Base-by-base conservation (phyloP, 2,329 filamentous ascomycete species). In the Annulohypoxylon truncatum region DNA sequence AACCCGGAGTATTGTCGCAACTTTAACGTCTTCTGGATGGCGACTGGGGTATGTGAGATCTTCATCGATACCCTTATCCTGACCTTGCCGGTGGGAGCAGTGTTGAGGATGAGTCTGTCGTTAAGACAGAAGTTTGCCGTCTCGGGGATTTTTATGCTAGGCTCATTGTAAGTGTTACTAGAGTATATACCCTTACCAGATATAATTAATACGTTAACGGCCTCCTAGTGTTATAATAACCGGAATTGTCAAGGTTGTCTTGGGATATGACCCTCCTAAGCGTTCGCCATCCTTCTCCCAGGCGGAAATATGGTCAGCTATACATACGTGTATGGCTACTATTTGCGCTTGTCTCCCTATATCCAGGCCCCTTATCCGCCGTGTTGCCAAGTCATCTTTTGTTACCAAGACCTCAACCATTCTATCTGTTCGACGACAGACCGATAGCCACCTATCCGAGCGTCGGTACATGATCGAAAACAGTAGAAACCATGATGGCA, bases 1-100 rank as follows among this genome's bases (percentile, higher is more conserved):
- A 68, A 75, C 28, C 68, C 66, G 4, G 44, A 54, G 24, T 70
- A 72, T n/a, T 76, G 71, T 48, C 66, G 68, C 46, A 67, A 74
- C 31, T 69, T 59, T 40, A 72, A 71, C 8, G 35, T 66, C 12
- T 71, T 69, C 13, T 73, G 64, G 68, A 44, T 71, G 47, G 67
- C 54, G 2, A 42, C 62, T 1, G 69, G 69, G 4, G 53, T 62
- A 7, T 62, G 51, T 35, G 69, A 74, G 47, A 59, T 65, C 10
- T 3, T 66, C 3, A 46, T 74, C 3, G 69, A 73, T 44, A 40
- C 65, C n/a, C 18, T 69, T 12, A 71, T 73, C 12, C 12, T 74
- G 8, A 54, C 55, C 3, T 29, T 73, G 13, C 70, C 68, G 2
- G 64, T 73, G 9, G 63, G 62, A 5, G 62, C 68, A 12, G 48